Percentiles rank a stretch among this genome's conserved stretches.
Evolutionary conservation across 441 rosid genomes (phyloP).

Genomic region (Populus tomentosa): DNA sequence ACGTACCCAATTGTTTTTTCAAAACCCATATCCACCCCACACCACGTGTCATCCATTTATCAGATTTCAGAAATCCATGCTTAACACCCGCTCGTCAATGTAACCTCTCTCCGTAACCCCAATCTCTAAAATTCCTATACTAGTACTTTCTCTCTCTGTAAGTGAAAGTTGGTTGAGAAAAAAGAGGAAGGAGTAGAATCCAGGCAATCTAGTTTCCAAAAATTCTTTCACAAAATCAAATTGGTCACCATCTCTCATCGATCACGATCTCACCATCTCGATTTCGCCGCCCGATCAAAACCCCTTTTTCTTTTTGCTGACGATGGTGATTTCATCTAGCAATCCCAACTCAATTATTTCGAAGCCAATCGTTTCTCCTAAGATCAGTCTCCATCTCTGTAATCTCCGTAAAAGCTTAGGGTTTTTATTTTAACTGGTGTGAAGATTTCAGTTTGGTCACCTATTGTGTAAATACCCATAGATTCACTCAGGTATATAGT

Average conservation of each 20-base stretch:
- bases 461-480: slow-evolving; percentile 15
- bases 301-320: background rate
- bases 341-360: slow-evolving; percentile 18
- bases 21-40: background rate
- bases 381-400: slow-evolving; percentile 17
- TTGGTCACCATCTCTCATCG: background rate
- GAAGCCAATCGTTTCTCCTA: background rate
- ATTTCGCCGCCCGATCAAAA: slow-evolving; percentile 30
- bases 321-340: slow-evolving; percentile 41
- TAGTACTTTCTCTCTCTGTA: background rate
- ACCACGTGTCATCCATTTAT: slow-evolving; percentile 9
- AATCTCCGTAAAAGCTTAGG: slow-evolving; percentile 22
- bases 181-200: slow-evolving; percentile 24
- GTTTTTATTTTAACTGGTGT: background rate
- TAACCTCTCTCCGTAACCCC: background rate
- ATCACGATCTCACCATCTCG: background rate
- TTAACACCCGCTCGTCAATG: background rate
- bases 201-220: slow-evolving; percentile 26
- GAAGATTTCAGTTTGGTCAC: background rate
- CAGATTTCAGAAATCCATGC: background rate
- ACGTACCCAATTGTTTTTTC: background rate
- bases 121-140: background rate
- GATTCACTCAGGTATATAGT: background rate
- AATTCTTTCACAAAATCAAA: background rate
- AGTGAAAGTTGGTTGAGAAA: slow-evolving; percentile 18